Base-by-base conservation (phyloP, 495 filamentous ascomycete species). In the Xylaria sp. region DNA sequence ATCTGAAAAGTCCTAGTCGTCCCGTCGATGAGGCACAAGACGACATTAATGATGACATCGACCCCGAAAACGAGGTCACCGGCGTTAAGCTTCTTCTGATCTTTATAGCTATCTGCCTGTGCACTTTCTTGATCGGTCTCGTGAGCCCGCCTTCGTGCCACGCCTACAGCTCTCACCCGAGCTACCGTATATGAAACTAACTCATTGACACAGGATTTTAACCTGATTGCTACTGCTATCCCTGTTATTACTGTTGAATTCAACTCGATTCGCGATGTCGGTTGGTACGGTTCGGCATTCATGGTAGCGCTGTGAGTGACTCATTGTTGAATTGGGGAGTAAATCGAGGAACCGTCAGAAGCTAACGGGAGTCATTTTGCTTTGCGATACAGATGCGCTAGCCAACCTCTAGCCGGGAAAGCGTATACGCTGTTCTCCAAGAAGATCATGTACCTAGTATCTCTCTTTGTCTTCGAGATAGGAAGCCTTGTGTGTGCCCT, bases 401-500 rank as follows among this genome's bases (percentile, higher is more conserved):
- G 44, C 44, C 44, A 46, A n/a, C 44, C 44, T 46, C 44, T 46
- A 2, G 44, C 44, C 63, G 65, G 65, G 43, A 55, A 58, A 21
- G 41, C 52, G 43, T 87, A 80, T 67, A 78, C 75, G 44, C 75
- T 82, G 57, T 86, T 81, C 68, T 69, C 62, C 33, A 73, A 70
- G 24, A 84, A 85, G 75, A 70, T 61, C 64, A 61, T 77, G 2
- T 84, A 79, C 48, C 55, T 83, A 21, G 46, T 67, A 29, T 73
- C 72, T 1, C 73, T 79, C 17, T 1, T 79, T 9, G 35, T 82
- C 24, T 82, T 80, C 70, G 76, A 80, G 48, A 53, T 79, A 29
- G 84, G 85, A 0, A 86, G 83, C n/a, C 76, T 83, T 5, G 65
- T 87, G 37, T 87, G 85, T 61, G 85, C 80, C 53, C 80, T 78